Evolutionary conservation across 768 basidiomycete genomes (phyloP).

Genomic region (Macrolepiota dolichaula): DNA sequence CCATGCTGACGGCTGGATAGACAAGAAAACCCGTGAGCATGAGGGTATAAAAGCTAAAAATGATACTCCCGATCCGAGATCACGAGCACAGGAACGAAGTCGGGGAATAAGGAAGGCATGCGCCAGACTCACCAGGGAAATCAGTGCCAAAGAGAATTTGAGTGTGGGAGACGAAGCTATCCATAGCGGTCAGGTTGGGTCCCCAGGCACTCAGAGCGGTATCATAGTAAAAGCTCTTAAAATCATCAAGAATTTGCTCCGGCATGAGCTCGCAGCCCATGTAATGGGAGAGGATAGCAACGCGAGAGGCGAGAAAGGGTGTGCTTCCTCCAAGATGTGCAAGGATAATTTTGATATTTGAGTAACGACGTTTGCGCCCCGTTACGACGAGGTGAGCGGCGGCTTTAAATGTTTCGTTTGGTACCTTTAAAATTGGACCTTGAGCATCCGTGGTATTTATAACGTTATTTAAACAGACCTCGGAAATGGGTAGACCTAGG

Average conservation of each 20-base stretch:
- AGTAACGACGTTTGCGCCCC: conserved; percentile 60
- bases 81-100: background rate
- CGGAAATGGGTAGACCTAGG: conserved; percentile 66
- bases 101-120: conserved; percentile 2
- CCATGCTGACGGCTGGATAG: conserved; percentile 53
- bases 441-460: background rate
- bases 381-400: conserved; percentile 75
- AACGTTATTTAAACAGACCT: conserved; percentile 36
- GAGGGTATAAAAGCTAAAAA: background rate
- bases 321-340: conserved; percentile 75
- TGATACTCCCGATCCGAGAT: background rate
- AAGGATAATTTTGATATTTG: conserved; percentile 60
- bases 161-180: conserved; percentile 45
- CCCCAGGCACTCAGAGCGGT: conserved; percentile 63
- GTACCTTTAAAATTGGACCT: conserved; percentile 43
- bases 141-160: conserved; percentile 72
- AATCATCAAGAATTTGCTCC: conserved; percentile 67
- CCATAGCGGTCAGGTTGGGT: conserved; percentile 46
- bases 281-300: conserved; percentile 61
- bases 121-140: conserved; percentile 55
- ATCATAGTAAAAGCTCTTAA: conserved; percentile 71
- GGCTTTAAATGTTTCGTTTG: conserved; percentile 81
- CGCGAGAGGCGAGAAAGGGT: conserved; percentile 62
- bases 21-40: background rate
- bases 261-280: conserved; percentile 68